A percentile compares a stretch with the other conserved stretches of the same genome.
phyloP scores from a whole-genome alignment of 371 early-diverging fungal genomes.

The Mycotypha africana region DNA sequence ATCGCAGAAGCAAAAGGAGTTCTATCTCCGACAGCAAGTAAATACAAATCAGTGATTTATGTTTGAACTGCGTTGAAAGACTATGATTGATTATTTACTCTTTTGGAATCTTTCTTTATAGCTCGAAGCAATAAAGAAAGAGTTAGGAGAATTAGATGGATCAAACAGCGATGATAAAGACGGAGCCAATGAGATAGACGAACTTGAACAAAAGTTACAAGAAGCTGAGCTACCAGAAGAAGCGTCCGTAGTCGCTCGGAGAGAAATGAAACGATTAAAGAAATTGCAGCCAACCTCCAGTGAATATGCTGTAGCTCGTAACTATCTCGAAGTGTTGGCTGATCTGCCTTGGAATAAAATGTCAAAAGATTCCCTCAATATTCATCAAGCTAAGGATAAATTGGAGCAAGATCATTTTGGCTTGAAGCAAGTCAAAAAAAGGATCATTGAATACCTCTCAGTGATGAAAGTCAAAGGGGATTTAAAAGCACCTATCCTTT shows the following conservation, averaged over 20 bases:
- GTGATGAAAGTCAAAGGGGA: slow-evolving; percentile 75
- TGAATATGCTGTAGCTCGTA: slow-evolving; percentile 77
- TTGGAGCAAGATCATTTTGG: slow-evolving; percentile 83
- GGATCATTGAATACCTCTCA: slow-evolving; percentile 80
- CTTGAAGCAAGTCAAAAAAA: slow-evolving; percentile 74
- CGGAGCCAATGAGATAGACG: slow-evolving; percentile 51
- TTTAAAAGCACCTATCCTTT: slow-evolving; percentile 80
- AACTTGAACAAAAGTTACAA: slow-evolving; percentile 50
- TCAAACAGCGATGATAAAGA: no score
- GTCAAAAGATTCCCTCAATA: slow-evolving; percentile 62
- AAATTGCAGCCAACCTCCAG: slow-evolving; percentile 70
- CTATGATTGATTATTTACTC: no score
- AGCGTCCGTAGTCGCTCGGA: slow-evolving; percentile 56
- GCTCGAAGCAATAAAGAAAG: slow-evolving; percentile 79
- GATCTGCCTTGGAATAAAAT: slow-evolving; percentile 76
- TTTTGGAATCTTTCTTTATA: slow-evolving; percentile 11
- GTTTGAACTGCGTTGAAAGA: no score
- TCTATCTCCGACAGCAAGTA: slow-evolving; percentile 75
- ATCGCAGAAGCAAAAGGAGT: slow-evolving; percentile 77
- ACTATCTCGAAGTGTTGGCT: slow-evolving; percentile 69
- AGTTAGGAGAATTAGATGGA: slow-evolving; percentile 57
- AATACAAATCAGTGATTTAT: no score
- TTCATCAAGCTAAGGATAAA: slow-evolving; percentile 57
- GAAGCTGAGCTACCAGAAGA: slow-evolving; percentile 68
- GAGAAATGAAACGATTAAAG: slow-evolving; percentile 70